A percentile compares a stretch with the other conserved stretches of the same genome.
phyloP scores from a whole-genome alignment of 345 rosid genomes.

The Sonneratia alba region DNA sequence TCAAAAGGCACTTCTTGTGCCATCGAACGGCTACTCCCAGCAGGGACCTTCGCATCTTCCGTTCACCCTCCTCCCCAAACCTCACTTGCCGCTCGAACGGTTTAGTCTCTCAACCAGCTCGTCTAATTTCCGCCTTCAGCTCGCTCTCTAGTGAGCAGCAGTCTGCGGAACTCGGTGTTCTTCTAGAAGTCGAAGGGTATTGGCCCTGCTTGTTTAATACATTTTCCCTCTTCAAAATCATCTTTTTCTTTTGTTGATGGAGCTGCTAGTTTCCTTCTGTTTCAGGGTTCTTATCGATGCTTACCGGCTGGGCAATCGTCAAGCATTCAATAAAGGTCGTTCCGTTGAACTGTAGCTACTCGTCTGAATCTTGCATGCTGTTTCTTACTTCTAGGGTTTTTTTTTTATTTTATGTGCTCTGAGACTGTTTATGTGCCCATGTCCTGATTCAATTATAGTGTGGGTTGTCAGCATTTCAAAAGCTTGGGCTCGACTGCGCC shows the following conservation, averaged over 20 bases:
- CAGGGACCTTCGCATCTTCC: constrained; percentile 7
- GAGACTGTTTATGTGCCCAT: neutral
- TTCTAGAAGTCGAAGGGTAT: constrained; percentile 93
- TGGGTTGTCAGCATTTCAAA: constrained; percentile 56
- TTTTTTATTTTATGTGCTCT: neutral
- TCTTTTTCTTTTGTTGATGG: neutral
- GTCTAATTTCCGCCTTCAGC: constrained; percentile 18
- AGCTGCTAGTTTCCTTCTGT: neutral
- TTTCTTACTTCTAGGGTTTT: neutral
- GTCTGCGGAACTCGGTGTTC: constrained; percentile 51
- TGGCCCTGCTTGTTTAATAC: neutral
- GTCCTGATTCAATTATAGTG: neutral
- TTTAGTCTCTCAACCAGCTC: constrained; percentile 17
- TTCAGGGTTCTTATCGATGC: constrained; percentile 79
- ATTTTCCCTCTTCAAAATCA: neutral
- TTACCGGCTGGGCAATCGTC: constrained; percentile 68
- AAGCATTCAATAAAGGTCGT: constrained; percentile 75
- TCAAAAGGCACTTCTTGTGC: neutral
- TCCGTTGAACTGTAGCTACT: neutral
- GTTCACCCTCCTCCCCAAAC: constrained; percentile 23
- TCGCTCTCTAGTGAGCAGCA: constrained; percentile 31
- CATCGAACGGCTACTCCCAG: constrained; percentile 9
- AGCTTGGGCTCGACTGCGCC: constrained; percentile 95
- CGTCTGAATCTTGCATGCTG: neutral
- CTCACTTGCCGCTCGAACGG: constrained; percentile 20